Percentiles rank a stretch among this genome's conserved stretches.
phyloP scores from a whole-genome alignment of 2,329 filamentous ascomycete species.

The Verruconis gallopava region DNA sequence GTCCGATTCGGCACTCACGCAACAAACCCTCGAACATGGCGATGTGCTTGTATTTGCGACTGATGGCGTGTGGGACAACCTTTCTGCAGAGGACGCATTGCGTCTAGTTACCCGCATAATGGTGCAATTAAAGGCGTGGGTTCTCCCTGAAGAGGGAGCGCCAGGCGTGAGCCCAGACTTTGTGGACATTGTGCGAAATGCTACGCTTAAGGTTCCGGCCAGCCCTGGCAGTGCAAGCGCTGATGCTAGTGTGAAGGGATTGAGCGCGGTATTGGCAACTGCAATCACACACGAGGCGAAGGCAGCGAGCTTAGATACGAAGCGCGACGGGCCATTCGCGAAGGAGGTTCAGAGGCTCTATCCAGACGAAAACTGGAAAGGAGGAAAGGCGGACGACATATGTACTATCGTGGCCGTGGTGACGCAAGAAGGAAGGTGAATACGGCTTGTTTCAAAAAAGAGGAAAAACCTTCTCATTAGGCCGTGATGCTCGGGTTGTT shows the following conservation, averaged over 20 bases:
- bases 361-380: conserved; percentile 74
- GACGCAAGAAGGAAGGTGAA: background rate
- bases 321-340: conserved; percentile 81
- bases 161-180: conserved; percentile 36
- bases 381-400: conserved; percentile 94
- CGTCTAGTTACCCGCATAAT: conserved; percentile 67
- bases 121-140: conserved; percentile 63
- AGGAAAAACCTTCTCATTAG: no score
- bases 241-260: conserved; percentile 27
- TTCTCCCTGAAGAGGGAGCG: conserved; percentile 37
- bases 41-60: conserved; percentile 91
- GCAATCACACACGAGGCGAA: conserved; percentile 76
- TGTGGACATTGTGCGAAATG: background rate
- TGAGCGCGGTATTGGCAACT: conserved; percentile 64
- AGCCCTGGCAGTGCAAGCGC: background rate
- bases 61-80: conserved; percentile 91
- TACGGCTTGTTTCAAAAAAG: no score
- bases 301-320: conserved; percentile 65
- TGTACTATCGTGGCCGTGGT: conserved; percentile 58
- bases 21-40: conserved; percentile 68
- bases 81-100: conserved; percentile 81
- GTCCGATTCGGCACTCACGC: conserved; percentile 66
- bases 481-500: no score
- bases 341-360: conserved; percentile 85
- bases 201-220: background rate